Conservation (phyloP, 257 asterid genomes). For the Lycium barbarum region DNA sequence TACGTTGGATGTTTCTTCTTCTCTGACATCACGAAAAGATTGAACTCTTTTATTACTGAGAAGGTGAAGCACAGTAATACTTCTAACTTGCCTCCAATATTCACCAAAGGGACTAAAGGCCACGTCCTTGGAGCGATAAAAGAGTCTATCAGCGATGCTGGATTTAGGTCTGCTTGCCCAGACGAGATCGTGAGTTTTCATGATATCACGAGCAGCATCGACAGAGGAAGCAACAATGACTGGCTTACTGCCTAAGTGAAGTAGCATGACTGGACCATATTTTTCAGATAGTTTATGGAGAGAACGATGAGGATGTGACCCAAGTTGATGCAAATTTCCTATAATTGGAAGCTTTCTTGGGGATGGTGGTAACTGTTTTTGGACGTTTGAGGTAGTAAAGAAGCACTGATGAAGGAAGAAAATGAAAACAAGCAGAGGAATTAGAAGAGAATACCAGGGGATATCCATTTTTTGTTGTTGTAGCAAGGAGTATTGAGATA, state of each 20-base stretch:
- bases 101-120: slow-evolving; percentile 48
- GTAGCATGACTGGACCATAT: slow-evolving; percentile 47
- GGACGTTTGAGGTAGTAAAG: background rate
- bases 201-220: slow-evolving; percentile 45
- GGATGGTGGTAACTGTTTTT: slow-evolving; percentile 42
- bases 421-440: background rate
- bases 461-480: background rate
- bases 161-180: slow-evolving; percentile 52
- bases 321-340: slow-evolving; percentile 55
- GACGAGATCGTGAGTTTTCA: slow-evolving; percentile 52
- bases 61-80: slow-evolving; percentile 53
- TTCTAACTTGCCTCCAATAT: slow-evolving; percentile 50
- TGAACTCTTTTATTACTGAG: slow-evolving; percentile 54
- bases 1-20: slow-evolving; percentile 42
- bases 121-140: slow-evolving; percentile 40
- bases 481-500: background rate
- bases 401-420: slow-evolving; percentile 27
- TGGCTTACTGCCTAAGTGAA: slow-evolving; percentile 44
- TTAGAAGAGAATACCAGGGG: background rate
- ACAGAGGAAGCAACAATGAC: slow-evolving; percentile 52
- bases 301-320: slow-evolving; percentile 48
- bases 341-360: slow-evolving; percentile 52
- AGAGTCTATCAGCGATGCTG: slow-evolving; percentile 24
- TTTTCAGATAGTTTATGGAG: slow-evolving; percentile 44
- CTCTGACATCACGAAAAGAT: slow-evolving; percentile 45